Evolutionary conservation across 163 green algal species (phyloP), one percentile per base, ranked within the genome.

Genomic region (Scenedesmus sp.): DNA sequence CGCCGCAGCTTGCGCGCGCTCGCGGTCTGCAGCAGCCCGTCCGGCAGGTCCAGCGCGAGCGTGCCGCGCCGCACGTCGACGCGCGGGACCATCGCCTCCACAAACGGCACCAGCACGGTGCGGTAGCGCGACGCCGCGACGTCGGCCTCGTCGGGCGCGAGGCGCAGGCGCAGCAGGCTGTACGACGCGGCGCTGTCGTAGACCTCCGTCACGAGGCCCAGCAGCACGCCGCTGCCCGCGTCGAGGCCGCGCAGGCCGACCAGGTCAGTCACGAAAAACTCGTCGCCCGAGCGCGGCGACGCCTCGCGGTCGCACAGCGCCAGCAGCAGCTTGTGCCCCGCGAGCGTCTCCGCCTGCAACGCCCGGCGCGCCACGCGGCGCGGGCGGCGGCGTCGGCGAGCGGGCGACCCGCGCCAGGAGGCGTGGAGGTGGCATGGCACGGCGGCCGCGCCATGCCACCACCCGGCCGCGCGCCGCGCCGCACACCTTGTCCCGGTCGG

Each of bases 131-230:
- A 80, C 28, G 42, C 22, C 17, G 50, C 5, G 2, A 83, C 63
- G 64, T 83, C 75, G 1, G 34, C 48, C 45, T 69, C 29, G 14
- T 47, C 24, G 14, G 75, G 75, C 20, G 65, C 64, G 17, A 83
- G 67, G 2, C 75, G 57, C 13, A 83, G 29, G 20, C 75, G 44
- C 44, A 83, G 53, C 45, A 64, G 42, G 75, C 57, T 70, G 54
- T 77, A 77, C 45, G 48, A 64, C 50, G 53, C 42, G 9, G 54
- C 70, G 29, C 54, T 57, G 44, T 76, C 74, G 31, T 75, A 81
- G 36, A 81, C 63, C 45, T 83, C 75, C 15, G 65, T 77, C n/a
- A 83, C 75, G 18, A 76, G 44, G 54, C 75, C 75, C 28, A 83
- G 57, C 64, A 83, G 64, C 13, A 13, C 28, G 54, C 45, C 42